These are phyloP conservation scores for Fusarium scirpi DNA, from an alignment of 2,329 filamentous ascomycete species.

Conservation along the genomic window DNA sequence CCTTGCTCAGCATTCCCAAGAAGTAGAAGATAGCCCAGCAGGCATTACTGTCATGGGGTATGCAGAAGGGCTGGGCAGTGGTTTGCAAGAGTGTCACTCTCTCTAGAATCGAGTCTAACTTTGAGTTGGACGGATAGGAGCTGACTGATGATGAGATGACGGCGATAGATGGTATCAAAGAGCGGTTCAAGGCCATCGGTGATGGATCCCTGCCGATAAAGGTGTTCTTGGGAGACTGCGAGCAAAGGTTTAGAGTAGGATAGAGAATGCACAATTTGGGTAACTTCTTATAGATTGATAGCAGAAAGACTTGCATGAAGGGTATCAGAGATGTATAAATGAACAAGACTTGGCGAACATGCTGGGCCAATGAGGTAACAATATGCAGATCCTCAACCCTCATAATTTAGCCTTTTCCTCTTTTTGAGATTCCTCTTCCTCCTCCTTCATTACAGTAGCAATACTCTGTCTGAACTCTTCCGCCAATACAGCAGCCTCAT, in stretches of 20 bases:
- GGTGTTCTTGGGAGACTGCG: slow-evolving; percentile 87
- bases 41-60: slow-evolving; percentile 82
- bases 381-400: slow-evolving; percentile 28
- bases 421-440: slow-evolving; percentile 36
- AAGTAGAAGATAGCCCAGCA: slow-evolving; percentile 80
- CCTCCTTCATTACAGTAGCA: slow-evolving; percentile 59
- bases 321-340: slow-evolving; percentile 19
- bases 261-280: background rate
- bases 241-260: slow-evolving; percentile 60
- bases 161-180: slow-evolving; percentile 74
- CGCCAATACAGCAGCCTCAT: slow-evolving; percentile 74
- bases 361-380: slow-evolving; percentile 22
- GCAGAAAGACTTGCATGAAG: slow-evolving; percentile 11
- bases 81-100: slow-evolving; percentile 87
- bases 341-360: slow-evolving; percentile 2
- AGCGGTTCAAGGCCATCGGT: slow-evolving; percentile 85
- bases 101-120: slow-evolving; percentile 80
- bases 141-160: slow-evolving; percentile 79
- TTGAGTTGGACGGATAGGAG: slow-evolving; percentile 78
- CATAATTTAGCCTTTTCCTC: slow-evolving; percentile 54
- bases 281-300: background rate
- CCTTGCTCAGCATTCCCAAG: slow-evolving; percentile 69
- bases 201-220: slow-evolving; percentile 80
- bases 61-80: slow-evolving; percentile 83
- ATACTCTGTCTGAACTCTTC: slow-evolving; percentile 64